Evolutionary conservation across 345 rosid species (phyloP), one percentile per base, ranked within the genome.

Genomic region (Populus euphratica): DNA sequence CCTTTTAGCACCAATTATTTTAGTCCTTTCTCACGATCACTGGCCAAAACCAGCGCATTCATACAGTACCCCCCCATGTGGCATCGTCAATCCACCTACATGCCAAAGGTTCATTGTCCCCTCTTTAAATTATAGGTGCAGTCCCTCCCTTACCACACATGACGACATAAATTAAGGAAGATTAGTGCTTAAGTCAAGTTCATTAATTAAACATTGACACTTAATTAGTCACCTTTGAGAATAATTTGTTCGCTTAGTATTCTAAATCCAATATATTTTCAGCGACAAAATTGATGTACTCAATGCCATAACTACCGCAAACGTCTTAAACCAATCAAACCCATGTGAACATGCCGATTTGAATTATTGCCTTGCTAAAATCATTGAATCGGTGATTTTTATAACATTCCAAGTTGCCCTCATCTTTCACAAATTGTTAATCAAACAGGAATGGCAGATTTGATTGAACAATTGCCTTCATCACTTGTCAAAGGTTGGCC

Each of bases 21-120:
- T 8, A 21, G 62, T 54, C 11, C 25, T 8, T 54, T 8, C 54
- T 52, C 73, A 68, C 23, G 1, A 9, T 21, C 74, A 59, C n/a
- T 20, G 39, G 41, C 21, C 38, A 69, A 18, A 56, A n/a, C 39
- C 41, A 36, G 52, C 6, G 38, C 38, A 29, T 4, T 29, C 62
- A 12, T n/a, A 56, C 41, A 39, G 69, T 18, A 11, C 65, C 6
- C 20, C 20, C 73, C 79, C 73, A 39, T 54, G 68, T 56, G 78
- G 36, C 56, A 5, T 38, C 64, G 11, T 25, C 31, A 69, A 68
- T 52, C 36, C 38, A 35, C 17, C 21, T 17, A 54, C 61, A 2
- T 20, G 61, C 23, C 59, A 52, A 52, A 52, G 7, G 21, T 14
- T 21, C n/a, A 36, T 54, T 56, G 68, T 39, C 73, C 52, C 52